Evolutionary conservation across 306 rosid species (phyloP).

Genomic region (Dryas alaskensis): DNA sequence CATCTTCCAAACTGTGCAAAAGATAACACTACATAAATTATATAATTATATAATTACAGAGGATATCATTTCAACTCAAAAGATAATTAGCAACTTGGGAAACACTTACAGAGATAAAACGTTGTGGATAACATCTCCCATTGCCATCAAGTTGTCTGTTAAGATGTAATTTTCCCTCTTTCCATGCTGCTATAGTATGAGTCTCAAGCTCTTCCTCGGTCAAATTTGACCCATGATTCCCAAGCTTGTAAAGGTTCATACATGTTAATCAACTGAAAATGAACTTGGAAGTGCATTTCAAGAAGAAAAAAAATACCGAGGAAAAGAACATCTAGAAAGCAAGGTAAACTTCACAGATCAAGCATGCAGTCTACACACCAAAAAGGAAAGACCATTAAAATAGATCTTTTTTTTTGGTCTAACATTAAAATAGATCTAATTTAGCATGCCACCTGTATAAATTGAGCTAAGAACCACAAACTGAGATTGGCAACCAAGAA

Average conservation of each 20-base stretch:
- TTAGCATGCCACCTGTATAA: background rate
- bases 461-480: background rate
- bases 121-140: conserved; percentile 42
- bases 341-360: conserved; percentile 13
- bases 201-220: conserved; percentile 86
- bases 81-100: conserved; percentile 17
- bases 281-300: background rate
- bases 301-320: background rate
- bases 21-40: no score
- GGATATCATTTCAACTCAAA: background rate
- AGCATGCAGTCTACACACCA: background rate
- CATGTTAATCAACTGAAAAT: conserved; percentile 11
- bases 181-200: conserved; percentile 88
- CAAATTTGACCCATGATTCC: conserved; percentile 72
- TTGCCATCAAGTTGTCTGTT: conserved; percentile 43
- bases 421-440: background rate
- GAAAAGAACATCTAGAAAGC: conserved; percentile 7
- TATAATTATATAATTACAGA: background rate
- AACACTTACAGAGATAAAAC: conserved; percentile 64
- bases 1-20: no score
- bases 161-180: conserved; percentile 58
- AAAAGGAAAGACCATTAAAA: background rate
- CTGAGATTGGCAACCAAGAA: conserved; percentile 2
- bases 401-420: background rate
- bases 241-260: conserved; percentile 56